These are phyloP conservation scores for Physcomitrellopsis africana DNA, from an alignment of 225 moss, liverwort and hornwort genomes.

Conservation along the genomic window DNA sequence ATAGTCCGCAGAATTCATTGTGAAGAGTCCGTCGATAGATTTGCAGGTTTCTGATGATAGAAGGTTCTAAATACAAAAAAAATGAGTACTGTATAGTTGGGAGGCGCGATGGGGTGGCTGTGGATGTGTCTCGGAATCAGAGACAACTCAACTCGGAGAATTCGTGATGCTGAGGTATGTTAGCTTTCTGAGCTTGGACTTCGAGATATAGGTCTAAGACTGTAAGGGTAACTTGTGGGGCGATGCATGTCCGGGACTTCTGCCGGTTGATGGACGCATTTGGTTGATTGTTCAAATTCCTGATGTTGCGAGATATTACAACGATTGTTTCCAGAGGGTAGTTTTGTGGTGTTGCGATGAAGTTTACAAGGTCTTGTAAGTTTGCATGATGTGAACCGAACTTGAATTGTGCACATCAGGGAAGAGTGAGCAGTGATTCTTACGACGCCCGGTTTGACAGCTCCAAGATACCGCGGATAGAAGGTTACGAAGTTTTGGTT, in stretches of 20 bases:
- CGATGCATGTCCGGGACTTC: neutral
- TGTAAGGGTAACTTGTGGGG: no score
- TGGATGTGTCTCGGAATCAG: slow-evolving; percentile 50
- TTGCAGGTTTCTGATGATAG: neutral
- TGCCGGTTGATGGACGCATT: neutral
- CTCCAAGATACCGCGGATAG: slow-evolving; percentile 38
- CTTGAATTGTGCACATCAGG: slow-evolving; percentile 34
- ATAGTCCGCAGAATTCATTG: neutral
- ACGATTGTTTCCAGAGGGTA: no score
- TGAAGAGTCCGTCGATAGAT: neutral
- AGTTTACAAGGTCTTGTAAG: neutral
- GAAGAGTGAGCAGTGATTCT: slow-evolving; percentile 50
- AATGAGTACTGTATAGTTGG: neutral
- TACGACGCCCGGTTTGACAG: neutral
- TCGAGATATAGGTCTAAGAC: no score
- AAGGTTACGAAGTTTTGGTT: slow-evolving; percentile 28
- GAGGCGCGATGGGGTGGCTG: slow-evolving; percentile 49
- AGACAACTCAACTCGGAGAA: slow-evolving; percentile 49
- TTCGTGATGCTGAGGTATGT: slow-evolving; percentile 37
- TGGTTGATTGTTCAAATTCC: no score
- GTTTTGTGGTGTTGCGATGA: no score
- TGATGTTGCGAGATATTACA: no score
- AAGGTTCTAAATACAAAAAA: neutral
- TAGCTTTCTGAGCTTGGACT: no score
- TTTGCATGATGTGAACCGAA: slow-evolving; percentile 13